Conservation (phyloP, 2,329 filamentous ascomycete genomes). For the Intubia oerlemansii region DNA sequence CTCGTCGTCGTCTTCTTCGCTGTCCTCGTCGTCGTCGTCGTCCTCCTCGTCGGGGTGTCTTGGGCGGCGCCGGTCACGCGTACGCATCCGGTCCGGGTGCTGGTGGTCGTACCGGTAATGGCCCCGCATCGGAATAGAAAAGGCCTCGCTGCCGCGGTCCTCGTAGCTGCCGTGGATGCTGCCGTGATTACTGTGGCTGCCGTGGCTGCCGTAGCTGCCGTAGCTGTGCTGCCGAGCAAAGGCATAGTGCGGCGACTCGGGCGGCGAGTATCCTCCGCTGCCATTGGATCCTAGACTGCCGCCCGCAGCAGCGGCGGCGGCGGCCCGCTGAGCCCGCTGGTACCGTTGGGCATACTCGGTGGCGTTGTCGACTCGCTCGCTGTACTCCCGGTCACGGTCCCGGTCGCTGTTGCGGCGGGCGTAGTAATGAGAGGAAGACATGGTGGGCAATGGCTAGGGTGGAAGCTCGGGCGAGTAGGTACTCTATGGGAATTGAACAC, state of each 20-base stretch:
- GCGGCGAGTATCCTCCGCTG: slow-evolving; percentile 5
- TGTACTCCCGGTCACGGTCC: slow-evolving; percentile 2
- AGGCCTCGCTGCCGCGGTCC: slow-evolving; percentile 2
- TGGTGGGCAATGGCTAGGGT: background rate
- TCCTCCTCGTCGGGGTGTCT: no score
- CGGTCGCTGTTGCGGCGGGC: slow-evolving; percentile 3
- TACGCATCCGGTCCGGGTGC: background rate
- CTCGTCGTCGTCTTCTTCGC: slow-evolving; percentile 1
- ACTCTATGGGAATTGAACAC: no score
- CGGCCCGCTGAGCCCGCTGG: slow-evolving; percentile 4
- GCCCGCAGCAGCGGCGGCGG: slow-evolving; percentile 2
- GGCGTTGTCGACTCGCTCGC: slow-evolving; percentile 1
- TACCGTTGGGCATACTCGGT: slow-evolving; percentile 5
- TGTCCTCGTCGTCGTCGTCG: no score
- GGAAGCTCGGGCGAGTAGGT: no score
- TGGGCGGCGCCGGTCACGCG: no score
- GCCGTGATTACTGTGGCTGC: no score
- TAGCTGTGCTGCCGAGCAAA: slow-evolving; percentile 3
- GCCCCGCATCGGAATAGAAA: slow-evolving; percentile 3
- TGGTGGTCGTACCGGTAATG: background rate
- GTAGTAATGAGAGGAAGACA: slow-evolving; percentile 4
- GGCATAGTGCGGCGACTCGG: slow-evolving; percentile 5
- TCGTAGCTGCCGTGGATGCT: slow-evolving; percentile 7
- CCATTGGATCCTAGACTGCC: no score
- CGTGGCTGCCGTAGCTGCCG: background rate